Evolutionary conservation across 768 basidiomycete genomes (phyloP), one percentile per base, ranked within the genome.

Genomic region (Mycena polygramma): DNA sequence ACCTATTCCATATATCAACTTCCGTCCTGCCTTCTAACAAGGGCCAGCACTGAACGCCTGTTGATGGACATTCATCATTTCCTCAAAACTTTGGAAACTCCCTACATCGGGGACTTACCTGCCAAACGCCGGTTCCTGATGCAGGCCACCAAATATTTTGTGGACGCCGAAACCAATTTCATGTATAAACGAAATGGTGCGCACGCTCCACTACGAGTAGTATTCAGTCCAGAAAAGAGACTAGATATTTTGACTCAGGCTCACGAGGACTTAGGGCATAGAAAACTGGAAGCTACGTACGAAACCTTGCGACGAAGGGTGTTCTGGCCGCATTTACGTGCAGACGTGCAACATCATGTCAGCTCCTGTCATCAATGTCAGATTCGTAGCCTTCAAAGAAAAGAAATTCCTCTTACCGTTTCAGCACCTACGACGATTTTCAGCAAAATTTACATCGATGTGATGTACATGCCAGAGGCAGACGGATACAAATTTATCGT

Each of bases 311-410:
- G 51, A 15, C 4, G 36, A 5, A 35, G 61, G 24, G 48, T 62
- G 1, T 62, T 22, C n/a, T 62, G 61, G 61, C 61, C 61, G 41
- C 61, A 62, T 22, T 26, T 62, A 14, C 48, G 61, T 7, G 61
- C 61, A 2, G 73, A 80, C n/a, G 45, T 81, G 0, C 52, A 70
- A 7, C 75, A 77, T 55, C 76, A 75, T 57, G 69, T 81, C 0
- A 43, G 65, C 26, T 78, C 81, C 0, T 81, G 80, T 51, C 72
- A 76, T 20, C 26, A 72, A 15, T 81, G 80, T 22, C 80, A 80
- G 63, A 51, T 71, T 3, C 72, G 72, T 7, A 62, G 52, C 17
- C 60, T 59, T 0, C 45, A 66, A 9, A 53, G 63, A n/a, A 37
- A 76, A 6, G 57, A 74, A 14, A 75, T 66, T 26, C 73, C 75